Evolutionary conservation across 768 basidiomycete species (phyloP).

Genomic region (Bullera alba): DNA sequence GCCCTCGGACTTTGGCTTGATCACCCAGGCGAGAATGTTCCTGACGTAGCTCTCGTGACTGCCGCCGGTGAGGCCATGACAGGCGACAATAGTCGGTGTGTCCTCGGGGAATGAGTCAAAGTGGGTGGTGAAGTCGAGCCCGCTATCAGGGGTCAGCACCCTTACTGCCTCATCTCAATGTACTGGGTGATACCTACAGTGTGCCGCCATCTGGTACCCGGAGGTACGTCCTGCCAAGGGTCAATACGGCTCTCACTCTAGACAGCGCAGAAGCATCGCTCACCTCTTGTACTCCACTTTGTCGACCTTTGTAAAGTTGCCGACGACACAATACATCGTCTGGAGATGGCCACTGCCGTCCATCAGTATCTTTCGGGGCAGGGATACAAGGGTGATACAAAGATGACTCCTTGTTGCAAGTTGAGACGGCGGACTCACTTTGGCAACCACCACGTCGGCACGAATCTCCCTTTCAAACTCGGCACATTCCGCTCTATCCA

Average conservation of each 20-base stretch:
- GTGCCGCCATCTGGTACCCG: slow-evolving; percentile 50
- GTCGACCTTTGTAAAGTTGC: slow-evolving; percentile 47
- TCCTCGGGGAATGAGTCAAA: slow-evolving; percentile 14
- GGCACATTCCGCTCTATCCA: slow-evolving; percentile 37
- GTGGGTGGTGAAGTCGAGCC: slow-evolving; percentile 37
- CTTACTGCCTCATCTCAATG: neutral
- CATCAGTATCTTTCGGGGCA: neutral
- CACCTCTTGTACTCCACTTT: slow-evolving; percentile 47
- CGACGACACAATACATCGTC: slow-evolving; percentile 47
- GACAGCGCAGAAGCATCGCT: slow-evolving; percentile 2
- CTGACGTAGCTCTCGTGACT: slow-evolving; percentile 79
- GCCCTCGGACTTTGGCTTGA: slow-evolving; percentile 63
- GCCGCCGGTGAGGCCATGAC: slow-evolving; percentile 44
- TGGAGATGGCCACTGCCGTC: slow-evolving; percentile 46
- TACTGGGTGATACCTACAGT: slow-evolving; percentile 26
- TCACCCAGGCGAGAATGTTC: slow-evolving; percentile 67
- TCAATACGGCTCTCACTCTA: neutral
- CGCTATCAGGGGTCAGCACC: slow-evolving; percentile 9
- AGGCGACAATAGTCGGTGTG: slow-evolving; percentile 41
- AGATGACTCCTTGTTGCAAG: neutral
- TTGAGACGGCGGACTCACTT: slow-evolving; percentile 24
- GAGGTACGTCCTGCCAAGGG: slow-evolving; percentile 42
- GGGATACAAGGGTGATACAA: neutral
- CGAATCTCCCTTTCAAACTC: slow-evolving; percentile 35
- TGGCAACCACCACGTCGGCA: slow-evolving; percentile 45